phyloP scores from a whole-genome alignment of 2,329 filamentous ascomycete species.

The Grosmannia clavigera region DNA sequence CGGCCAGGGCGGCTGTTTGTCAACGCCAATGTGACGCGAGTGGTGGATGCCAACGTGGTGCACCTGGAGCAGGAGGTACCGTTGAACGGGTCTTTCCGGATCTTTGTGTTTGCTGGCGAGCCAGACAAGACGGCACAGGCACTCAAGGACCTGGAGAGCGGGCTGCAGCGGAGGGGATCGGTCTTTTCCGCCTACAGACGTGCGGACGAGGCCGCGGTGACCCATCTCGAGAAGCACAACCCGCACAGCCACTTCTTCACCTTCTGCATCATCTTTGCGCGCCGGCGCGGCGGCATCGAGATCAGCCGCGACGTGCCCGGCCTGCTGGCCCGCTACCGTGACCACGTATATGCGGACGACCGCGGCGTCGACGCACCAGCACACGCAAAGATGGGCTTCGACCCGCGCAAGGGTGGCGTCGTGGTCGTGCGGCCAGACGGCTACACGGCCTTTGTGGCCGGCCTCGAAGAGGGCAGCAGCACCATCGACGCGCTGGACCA shows the following conservation, averaged over 20 bases:
- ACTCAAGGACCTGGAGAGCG: slow-evolving; percentile 54
- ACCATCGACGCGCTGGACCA: slow-evolving; percentile 69
- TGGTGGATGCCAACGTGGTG: slow-evolving; percentile 80
- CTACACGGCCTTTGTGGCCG: slow-evolving; percentile 67
- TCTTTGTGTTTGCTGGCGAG: slow-evolving; percentile 75
- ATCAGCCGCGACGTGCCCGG: slow-evolving; percentile 59
- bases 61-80: slow-evolving; percentile 85
- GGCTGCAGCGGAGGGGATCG: slow-evolving; percentile 52
- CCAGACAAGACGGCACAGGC: slow-evolving; percentile 47
- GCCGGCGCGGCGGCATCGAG: slow-evolving; percentile 55
- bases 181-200: slow-evolving; percentile 60
- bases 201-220: slow-evolving; percentile 47
- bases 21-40: slow-evolving; percentile 71
- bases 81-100: slow-evolving; percentile 74
- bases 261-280: slow-evolving; percentile 62
- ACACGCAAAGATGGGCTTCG: slow-evolving; percentile 77
- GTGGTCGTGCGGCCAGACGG: slow-evolving; percentile 80
- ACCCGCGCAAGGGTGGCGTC: slow-evolving; percentile 60
- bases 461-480: slow-evolving; percentile 60
- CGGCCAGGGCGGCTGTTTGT: slow-evolving; percentile 64
- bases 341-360: slow-evolving; percentile 81
- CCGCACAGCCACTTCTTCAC: slow-evolving; percentile 78
- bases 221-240: slow-evolving; percentile 70
- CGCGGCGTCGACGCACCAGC: slow-evolving; percentile 59
- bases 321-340: slow-evolving; percentile 60